Evolutionary conservation across 768 basidiomycete species (phyloP), one percentile per base, ranked within the genome.

Genomic region (Asterophora parasitica): DNA sequence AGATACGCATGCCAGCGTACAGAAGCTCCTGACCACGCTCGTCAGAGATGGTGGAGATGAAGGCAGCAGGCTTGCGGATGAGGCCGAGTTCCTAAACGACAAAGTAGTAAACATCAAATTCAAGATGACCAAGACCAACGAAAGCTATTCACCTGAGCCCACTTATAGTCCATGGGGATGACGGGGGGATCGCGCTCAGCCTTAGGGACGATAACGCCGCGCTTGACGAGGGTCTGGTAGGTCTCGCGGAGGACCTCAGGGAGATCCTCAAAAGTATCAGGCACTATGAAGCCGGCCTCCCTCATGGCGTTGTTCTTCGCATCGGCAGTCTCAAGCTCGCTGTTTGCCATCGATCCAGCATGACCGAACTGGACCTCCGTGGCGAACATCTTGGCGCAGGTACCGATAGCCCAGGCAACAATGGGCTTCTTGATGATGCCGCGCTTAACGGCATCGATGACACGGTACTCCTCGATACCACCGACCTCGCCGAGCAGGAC

Each of bases 111-210:
- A 7, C 13, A 37, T 50, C 39, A 54, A 39, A n/a, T 38, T 45
- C 10, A n/a, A 1, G 12, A 45, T 3, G 13, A 9, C 11, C 23
- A 20, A 13, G 13, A n/a, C 12, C 13, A 17, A 16, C 8, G 48
- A 46, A 17, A 42, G 23, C 44, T 13, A 51, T 59, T 15, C 32
- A 67, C 68, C 72, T 94, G 91, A 30, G 94, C 94, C 95, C 95
- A 97, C 77, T 98, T 97, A 84, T 97, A 99, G 73, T 99, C 95
- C 92, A 98, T 97, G n/a, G 95, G 95, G 64, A 98, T 97, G 48
- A 88, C 83, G 8, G 95, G 95, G 4, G 94, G 92, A 17, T 92
- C 89, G 46, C 83, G 74, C 75, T 99, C 95, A 31, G 69, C 58
- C 73, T 83, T 75, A 54, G 82, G 83, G 30, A 73, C 66, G 66